These are phyloP conservation scores for Hemisphaericaspora xylofermentans DNA, from an alignment of 1,139 yeast species.

Conservation along the genomic window DNA sequence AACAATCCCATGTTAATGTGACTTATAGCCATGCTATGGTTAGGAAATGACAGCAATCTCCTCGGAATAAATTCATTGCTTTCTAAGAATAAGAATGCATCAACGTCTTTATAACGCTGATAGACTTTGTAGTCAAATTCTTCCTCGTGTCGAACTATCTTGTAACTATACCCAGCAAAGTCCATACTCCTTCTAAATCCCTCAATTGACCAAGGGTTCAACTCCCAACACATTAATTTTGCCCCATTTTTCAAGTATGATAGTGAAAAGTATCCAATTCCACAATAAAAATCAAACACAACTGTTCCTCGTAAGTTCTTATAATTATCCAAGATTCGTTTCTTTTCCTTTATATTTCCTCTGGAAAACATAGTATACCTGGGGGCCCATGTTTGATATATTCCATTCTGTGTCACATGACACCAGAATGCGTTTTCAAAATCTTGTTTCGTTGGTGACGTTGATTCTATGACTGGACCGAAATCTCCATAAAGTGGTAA, in stretches of 20 bases:
- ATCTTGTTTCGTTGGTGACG: conserved; percentile 43
- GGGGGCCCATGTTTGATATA: conserved; percentile 83
- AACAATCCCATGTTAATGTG: conserved; percentile 79
- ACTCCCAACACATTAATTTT: conserved; percentile 72
- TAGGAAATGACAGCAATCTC: conserved; percentile 35
- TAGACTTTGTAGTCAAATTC: conserved; percentile 19
- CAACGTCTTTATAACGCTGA: conserved; percentile 15
- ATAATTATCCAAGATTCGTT: conserved; percentile 52
- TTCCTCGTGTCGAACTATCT: conserved; percentile 31
- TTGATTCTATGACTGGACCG: conserved; percentile 40
- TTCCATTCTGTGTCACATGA: conserved; percentile 66
- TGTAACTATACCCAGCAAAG: conserved; percentile 42
- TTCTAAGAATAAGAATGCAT: conserved; percentile 54
- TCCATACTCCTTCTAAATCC: conserved; percentile 61
- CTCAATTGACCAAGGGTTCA: conserved; percentile 82
- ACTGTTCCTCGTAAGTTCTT: conserved; percentile 33
- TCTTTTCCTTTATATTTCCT: conserved; percentile 85
- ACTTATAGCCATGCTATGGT: conserved; percentile 28
- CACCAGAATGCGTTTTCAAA: conserved; percentile 70
- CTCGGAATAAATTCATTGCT: conserved; percentile 51
- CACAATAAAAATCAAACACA: conserved; percentile 74
- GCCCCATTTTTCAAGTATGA: conserved; percentile 63
- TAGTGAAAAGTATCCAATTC: conserved; percentile 82
- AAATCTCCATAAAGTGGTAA: conserved; percentile 65
- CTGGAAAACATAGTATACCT: conserved; percentile 82